Percentiles rank a stretch among this genome's conserved stretches.
phyloP scores from a whole-genome alignment of 2,329 filamentous ascomycete genomes.

The Paramyrothecium sp. region DNA sequence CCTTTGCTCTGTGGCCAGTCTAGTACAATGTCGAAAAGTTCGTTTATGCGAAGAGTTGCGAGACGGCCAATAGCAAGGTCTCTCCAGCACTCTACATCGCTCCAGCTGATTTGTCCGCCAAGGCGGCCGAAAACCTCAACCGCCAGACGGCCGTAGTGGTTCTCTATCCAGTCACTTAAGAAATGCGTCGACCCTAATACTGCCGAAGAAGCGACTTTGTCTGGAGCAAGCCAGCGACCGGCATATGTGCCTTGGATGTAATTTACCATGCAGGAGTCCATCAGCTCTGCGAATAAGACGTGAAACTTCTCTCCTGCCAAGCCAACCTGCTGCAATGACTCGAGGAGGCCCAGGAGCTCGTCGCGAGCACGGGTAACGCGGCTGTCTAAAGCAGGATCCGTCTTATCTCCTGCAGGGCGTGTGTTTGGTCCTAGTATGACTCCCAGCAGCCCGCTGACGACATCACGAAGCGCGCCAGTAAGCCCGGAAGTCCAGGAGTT shows the following conservation, averaged over 20 bases:
- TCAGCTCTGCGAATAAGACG: slow-evolving; percentile 68
- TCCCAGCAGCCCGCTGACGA: slow-evolving; percentile 53
- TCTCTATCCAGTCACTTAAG: slow-evolving; percentile 66
- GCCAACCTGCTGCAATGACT: slow-evolving; percentile 62
- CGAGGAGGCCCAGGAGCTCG: slow-evolving; percentile 55
- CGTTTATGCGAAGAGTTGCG: slow-evolving; percentile 65
- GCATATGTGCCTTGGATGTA: slow-evolving; percentile 63
- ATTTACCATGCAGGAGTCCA: slow-evolving; percentile 63
- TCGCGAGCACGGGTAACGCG: slow-evolving; percentile 39
- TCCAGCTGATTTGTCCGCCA: slow-evolving; percentile 44
- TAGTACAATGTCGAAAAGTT: slow-evolving; percentile 78
- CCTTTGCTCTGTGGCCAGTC: slow-evolving; percentile 71
- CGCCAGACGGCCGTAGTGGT: slow-evolving; percentile 63
- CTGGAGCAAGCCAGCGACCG: slow-evolving; percentile 53
- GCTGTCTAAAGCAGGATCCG: slow-evolving; percentile 18
- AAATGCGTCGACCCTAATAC: slow-evolving; percentile 56
- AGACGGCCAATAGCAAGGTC: slow-evolving; percentile 68
- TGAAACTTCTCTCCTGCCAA: slow-evolving; percentile 69
- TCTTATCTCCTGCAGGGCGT: slow-evolving; percentile 9
- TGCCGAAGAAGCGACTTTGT: slow-evolving; percentile 20
- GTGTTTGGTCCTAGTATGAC: slow-evolving; percentile 40
- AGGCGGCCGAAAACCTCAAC: slow-evolving; percentile 57
- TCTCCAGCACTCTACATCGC: slow-evolving; percentile 67
- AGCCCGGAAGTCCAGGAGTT: slow-evolving; percentile 59
- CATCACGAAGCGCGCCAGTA: slow-evolving; percentile 50